phyloP scores from a whole-genome alignment of 306 rosid genomes.

The Betula pendula region DNA sequence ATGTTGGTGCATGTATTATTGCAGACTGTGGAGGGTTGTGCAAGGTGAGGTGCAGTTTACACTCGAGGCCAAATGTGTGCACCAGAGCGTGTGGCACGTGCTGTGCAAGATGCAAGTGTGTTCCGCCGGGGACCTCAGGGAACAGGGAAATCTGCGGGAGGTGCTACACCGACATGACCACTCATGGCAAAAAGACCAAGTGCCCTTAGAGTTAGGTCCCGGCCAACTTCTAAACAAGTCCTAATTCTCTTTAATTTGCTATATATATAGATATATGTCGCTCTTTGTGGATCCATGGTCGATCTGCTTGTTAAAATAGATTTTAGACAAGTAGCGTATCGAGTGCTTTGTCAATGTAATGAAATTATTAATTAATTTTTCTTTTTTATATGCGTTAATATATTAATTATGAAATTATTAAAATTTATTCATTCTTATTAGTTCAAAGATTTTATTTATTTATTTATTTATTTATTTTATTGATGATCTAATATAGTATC shows the following conservation, averaged over 20 bases:
- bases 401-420: too few species aligned
- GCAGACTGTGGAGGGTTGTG: conserved; percentile 36
- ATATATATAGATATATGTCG: background rate
- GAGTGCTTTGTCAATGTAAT: background rate
- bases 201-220: too few species aligned
- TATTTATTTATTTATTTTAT: too few species aligned
- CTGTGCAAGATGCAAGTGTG: conserved; percentile 46
- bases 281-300: background rate
- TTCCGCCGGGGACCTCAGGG: conserved; percentile 49
- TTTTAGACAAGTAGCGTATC: too few species aligned
- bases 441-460: too few species aligned
- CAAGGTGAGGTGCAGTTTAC: conserved; percentile 30
- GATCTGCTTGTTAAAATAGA: too few species aligned
- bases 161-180: conserved; percentile 49
- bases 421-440: too few species aligned
- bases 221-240: background rate
- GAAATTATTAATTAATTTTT: too few species aligned
- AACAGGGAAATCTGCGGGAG: conserved; percentile 43
- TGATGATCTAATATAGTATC: too few species aligned
- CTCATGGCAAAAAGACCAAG: conserved; percentile 40
- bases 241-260: background rate
- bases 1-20: background rate
- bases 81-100: conserved; percentile 44
- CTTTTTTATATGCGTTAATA: too few species aligned
- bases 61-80: conserved; percentile 47